phyloP scores from a whole-genome alignment of 2,329 filamentous ascomycete genomes.

The Claviceps capensis region DNA sequence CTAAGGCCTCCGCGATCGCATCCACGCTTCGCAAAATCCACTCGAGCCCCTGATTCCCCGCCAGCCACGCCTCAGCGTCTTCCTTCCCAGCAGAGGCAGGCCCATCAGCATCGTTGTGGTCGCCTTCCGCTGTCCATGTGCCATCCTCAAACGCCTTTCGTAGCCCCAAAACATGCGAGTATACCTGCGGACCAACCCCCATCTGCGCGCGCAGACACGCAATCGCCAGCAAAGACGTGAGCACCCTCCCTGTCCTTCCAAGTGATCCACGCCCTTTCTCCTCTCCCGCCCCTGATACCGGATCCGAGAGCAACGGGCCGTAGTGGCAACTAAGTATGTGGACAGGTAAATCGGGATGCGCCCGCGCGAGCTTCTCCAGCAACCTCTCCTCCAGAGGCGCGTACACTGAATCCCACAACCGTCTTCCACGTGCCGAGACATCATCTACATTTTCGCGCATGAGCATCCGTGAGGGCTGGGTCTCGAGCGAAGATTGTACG shows the following conservation, averaged over 20 bases:
- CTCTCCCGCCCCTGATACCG: constrained; percentile 18
- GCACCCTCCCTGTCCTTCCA: constrained; percentile 48
- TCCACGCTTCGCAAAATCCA: constrained; percentile 34
- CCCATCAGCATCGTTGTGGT: constrained; percentile 10
- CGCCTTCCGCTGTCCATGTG: constrained; percentile 21
- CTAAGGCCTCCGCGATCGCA: constrained; percentile 30
- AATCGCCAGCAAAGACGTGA: constrained; percentile 62
- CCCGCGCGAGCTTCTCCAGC: constrained; percentile 52
- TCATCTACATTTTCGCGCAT: constrained; percentile 38
- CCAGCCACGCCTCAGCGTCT: constrained; percentile 25
- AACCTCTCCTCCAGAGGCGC: constrained; percentile 60
- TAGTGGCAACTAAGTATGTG: constrained; percentile 68
- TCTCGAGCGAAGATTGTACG: constrained; percentile 40
- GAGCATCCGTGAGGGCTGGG: constrained; percentile 39
- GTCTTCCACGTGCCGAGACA: constrained; percentile 44
- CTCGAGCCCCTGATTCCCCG: constrained; percentile 30
- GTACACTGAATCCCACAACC: constrained; percentile 67
- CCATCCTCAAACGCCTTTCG: constrained; percentile 63
- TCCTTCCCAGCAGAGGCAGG: constrained; percentile 19
- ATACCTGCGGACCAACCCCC: constrained; percentile 69
- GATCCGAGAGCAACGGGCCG: constrained; percentile 58
- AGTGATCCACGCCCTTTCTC: constrained; percentile 18
- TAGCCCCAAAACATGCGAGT: constrained; percentile 69
- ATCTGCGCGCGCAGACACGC: constrained; percentile 65
- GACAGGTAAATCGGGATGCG: constrained; percentile 70